phyloP scores from a whole-genome alignment of 2,329 filamentous ascomycete species.

The Beauveria rudraprayagi region DNA sequence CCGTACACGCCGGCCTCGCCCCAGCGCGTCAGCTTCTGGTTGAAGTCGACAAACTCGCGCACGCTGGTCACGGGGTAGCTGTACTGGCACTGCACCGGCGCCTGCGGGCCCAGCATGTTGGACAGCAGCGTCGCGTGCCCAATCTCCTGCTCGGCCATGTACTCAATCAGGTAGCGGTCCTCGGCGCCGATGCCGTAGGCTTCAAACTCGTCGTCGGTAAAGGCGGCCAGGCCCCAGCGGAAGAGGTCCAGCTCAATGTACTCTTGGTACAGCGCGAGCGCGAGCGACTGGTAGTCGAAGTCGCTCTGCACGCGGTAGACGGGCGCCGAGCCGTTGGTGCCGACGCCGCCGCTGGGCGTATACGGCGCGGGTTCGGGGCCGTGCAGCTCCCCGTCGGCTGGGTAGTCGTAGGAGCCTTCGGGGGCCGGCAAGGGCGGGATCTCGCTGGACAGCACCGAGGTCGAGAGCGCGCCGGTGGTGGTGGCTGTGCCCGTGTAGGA shows the following conservation, averaged over 20 bases:
- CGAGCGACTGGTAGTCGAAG: conserved; percentile 74
- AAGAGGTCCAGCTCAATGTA: conserved; percentile 82
- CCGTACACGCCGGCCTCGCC: conserved; percentile 58
- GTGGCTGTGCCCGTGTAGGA: conserved; percentile 59
- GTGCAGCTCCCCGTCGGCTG: conserved; percentile 60
- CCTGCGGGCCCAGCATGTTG: conserved; percentile 66
- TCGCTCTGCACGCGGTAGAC: conserved; percentile 73
- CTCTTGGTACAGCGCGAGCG: conserved; percentile 70
- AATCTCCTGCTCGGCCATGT: conserved; percentile 70
- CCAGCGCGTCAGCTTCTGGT: conserved; percentile 75
- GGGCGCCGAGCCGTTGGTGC: conserved; percentile 65
- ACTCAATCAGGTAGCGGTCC: conserved; percentile 62
- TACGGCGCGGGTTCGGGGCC: conserved; percentile 63
- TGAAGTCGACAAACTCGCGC: conserved; percentile 73
- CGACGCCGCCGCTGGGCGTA: conserved; percentile 62
- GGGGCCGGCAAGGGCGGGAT: conserved; percentile 29
- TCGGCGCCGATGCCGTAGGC: conserved; percentile 59
- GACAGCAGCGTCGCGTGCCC: conserved; percentile 70
- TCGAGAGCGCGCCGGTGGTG: conserved; percentile 61
- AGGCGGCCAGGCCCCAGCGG: conserved; percentile 64
- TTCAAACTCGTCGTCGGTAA: conserved; percentile 61
- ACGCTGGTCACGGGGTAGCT: conserved; percentile 72
- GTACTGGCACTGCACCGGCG: conserved; percentile 70
- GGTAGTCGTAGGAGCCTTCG: conserved; percentile 60
- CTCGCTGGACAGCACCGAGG: conserved; percentile 45